Evolutionary conservation across 257 asterid species (phyloP).

Genomic region (Gardenia jasminoides): DNA sequence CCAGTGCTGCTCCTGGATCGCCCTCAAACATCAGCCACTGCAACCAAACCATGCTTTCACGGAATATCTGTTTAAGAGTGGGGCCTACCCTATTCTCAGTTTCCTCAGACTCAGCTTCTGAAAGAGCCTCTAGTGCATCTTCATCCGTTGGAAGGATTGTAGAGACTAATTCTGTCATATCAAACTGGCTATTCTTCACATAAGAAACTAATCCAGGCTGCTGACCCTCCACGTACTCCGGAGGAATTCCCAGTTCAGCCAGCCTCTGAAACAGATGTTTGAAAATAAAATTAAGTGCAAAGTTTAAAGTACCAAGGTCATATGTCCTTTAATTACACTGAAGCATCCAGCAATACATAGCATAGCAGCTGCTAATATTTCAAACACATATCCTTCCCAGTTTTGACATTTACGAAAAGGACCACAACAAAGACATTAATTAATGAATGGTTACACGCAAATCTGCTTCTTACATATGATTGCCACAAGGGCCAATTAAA

Average conservation of each 20-base stretch:
- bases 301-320: not conserved
- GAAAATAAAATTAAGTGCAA: conserved; percentile 3
- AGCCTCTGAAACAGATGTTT: conserved; percentile 63
- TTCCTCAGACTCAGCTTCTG: conserved; percentile 29
- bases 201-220: conserved; percentile 57
- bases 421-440: not conserved
- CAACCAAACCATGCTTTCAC: conserved; percentile 73
- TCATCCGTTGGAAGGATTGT: conserved; percentile 69
- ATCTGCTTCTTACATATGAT: not conserved
- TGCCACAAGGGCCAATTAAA: not conserved
- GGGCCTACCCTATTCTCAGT: conserved; percentile 22
- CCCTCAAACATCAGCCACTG: conserved; percentile 94
- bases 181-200: conserved; percentile 52
- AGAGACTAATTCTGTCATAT: conserved; percentile 44
- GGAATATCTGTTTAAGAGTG: conserved; percentile 39
- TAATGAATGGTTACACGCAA: not conserved
- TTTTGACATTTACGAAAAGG: not conserved
- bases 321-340: not conserved
- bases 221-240: conserved; percentile 43
- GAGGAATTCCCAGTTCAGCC: conserved; percentile 56
- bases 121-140: conserved; percentile 38
- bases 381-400: not conserved
- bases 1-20: conserved; percentile 62
- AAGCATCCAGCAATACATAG: not conserved
- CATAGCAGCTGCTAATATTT: not conserved